Evolutionary conservation across 2,329 filamentous ascomycete species (phyloP).

Genomic region (Phaeomoniella chlamydospora): DNA sequence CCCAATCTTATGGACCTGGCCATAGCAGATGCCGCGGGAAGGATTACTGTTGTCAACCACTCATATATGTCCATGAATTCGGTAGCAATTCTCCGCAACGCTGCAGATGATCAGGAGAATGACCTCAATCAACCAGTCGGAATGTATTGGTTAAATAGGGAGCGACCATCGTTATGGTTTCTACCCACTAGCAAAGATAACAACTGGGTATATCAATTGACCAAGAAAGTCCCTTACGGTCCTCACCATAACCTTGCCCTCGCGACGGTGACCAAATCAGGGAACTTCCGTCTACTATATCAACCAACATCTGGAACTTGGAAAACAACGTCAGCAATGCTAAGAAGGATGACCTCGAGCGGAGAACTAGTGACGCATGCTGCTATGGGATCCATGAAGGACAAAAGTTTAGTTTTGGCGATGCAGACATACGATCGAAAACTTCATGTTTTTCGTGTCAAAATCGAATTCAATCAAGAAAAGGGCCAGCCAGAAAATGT

Average conservation of each 20-base stretch:
- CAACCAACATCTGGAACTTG: slow-evolving; percentile 59
- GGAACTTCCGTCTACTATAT: slow-evolving; percentile 61
- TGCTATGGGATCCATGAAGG: slow-evolving; percentile 28
- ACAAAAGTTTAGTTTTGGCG: slow-evolving; percentile 8
- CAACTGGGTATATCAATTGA: slow-evolving; percentile 56
- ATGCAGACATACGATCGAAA: slow-evolving; percentile 1
- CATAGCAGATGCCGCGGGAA: slow-evolving; percentile 64
- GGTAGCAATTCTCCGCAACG: slow-evolving; percentile 46
- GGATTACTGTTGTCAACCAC: slow-evolving; percentile 60
- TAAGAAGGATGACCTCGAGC: slow-evolving; percentile 58
- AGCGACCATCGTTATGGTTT: slow-evolving; percentile 26
- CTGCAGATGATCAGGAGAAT: slow-evolving; percentile 54
- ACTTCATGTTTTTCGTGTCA: slow-evolving; percentile 1
- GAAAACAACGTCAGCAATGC: slow-evolving; percentile 56
- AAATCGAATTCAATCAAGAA: background rate
- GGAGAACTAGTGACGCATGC: slow-evolving; percentile 66
- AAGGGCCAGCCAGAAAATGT: background rate
- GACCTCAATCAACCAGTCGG: slow-evolving; percentile 69
- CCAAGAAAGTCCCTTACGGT: slow-evolving; percentile 49
- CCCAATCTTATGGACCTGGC: slow-evolving; percentile 66
- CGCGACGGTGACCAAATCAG: slow-evolving; percentile 61
- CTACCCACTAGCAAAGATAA: slow-evolving; percentile 45
- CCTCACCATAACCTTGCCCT: slow-evolving; percentile 65
- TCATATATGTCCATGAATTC: slow-evolving; percentile 55
- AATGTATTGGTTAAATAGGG: slow-evolving; percentile 65